Evolutionary conservation across 768 basidiomycete genomes (phyloP).

Genomic region (Rhodotorula toruloides): DNA sequence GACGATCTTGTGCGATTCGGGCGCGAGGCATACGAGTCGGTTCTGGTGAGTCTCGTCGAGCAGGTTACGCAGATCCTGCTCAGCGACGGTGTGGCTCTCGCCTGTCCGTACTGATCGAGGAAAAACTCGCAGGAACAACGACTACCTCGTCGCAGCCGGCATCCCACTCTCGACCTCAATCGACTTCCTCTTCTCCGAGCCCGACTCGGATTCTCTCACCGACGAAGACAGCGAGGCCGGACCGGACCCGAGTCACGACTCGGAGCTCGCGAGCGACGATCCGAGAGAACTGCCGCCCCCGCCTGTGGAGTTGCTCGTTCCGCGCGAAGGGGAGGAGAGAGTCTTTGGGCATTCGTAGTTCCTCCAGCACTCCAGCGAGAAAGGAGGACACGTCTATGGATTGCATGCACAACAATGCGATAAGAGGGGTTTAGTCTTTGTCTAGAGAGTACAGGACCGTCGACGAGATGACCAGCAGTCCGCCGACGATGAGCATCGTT

Average conservation of each 20-base stretch:
- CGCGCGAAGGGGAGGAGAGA: neutral
- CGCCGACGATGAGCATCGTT: conserved; percentile 10
- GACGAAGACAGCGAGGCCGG: neutral
- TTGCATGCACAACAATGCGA: too few relatives aligned
- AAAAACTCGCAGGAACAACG: conserved; percentile 57
- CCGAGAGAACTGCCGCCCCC: neutral
- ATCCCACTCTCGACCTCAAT: conserved; percentile 46
- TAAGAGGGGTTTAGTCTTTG: neutral
- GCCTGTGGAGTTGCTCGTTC: neutral
- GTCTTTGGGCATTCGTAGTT: too few relatives aligned
- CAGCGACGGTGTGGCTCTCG: too few relatives aligned
- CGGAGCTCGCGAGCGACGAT: conserved; percentile 12
- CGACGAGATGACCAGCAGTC: conserved; percentile 15
- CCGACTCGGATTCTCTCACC: neutral
- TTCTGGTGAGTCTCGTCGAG: conserved; percentile 52
- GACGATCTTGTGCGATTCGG: conserved; percentile 88
- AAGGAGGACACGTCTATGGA: neutral
- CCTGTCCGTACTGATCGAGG: too few relatives aligned
- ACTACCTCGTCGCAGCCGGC: conserved; percentile 51
- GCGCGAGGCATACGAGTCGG: conserved; percentile 59
- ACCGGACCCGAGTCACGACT: neutral
- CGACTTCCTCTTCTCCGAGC: conserved; percentile 12
- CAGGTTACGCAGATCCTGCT: neutral
- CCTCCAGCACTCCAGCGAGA: too few relatives aligned
- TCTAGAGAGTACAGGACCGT: conserved; percentile 30